A percentile compares a stretch with the other conserved stretches of the same genome.
Conservation (phyloP, 108 stramenopile species). For the Skeletonema tropicum region DNA sequence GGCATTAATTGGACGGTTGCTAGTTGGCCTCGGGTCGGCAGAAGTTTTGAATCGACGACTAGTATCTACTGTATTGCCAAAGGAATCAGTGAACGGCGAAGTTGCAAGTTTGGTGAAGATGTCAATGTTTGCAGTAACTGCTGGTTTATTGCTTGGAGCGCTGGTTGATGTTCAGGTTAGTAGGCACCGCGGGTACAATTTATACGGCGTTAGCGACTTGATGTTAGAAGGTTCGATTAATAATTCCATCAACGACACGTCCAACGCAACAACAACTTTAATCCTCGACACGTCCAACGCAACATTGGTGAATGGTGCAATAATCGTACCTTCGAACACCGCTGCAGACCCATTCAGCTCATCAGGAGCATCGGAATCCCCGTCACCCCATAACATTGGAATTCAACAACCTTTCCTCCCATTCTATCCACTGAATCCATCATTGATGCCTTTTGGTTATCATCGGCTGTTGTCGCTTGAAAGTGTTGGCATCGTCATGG, state of each 20-base stretch:
- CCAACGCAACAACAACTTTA: not conserved
- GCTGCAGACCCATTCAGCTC: not conserved
- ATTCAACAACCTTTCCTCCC: constrained; percentile 22
- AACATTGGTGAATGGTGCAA: not conserved
- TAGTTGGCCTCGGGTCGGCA: constrained; percentile 43
- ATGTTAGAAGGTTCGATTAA: constrained; percentile 5
- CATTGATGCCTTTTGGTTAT: constrained; percentile 25
- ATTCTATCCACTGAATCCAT: constrained; percentile 20
- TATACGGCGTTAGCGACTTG: not conserved
- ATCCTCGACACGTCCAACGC: not conserved
- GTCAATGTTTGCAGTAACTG: constrained; percentile 23
- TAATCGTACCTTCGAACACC: not conserved
- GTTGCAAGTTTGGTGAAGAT: constrained; percentile 19
- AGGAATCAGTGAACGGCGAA: constrained; percentile 33
- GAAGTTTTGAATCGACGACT: constrained; percentile 39
- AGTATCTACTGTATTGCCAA: constrained; percentile 11
- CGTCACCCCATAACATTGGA: constrained; percentile 1
- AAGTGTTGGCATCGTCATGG: constrained; percentile 37
- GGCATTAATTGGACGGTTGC: constrained; percentile 41
- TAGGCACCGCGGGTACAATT: not conserved
- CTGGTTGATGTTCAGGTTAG: constrained; percentile 32
- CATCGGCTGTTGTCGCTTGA: constrained; percentile 28
- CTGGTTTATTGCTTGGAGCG: constrained; percentile 32
- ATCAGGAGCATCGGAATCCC: too few relatives aligned
- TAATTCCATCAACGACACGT: not conserved